Percentiles rank a stretch among this genome's conserved stretches.
phyloP scores from a whole-genome alignment of 441 rosid species.

The Pelargonium australe region DNA sequence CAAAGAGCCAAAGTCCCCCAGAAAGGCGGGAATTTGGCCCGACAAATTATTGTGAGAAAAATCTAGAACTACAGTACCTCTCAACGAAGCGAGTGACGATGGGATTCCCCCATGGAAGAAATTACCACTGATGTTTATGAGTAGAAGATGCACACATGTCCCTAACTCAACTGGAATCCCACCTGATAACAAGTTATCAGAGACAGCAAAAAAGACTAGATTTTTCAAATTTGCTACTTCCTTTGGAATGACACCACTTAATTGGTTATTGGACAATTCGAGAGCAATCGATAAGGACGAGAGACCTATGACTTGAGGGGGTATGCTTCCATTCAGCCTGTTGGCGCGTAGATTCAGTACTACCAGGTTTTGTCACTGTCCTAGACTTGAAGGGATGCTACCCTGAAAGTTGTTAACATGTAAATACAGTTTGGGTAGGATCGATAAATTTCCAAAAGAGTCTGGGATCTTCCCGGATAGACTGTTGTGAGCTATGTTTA shows the following conservation, averaged over 20 bases:
- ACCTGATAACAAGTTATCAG: constrained; percentile 19
- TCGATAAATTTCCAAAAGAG: too few relatives aligned
- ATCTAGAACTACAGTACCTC: constrained; percentile 18
- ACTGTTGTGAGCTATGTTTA: too few relatives aligned
- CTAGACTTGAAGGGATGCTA: constrained; percentile 17
- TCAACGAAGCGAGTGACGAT: constrained; percentile 5
- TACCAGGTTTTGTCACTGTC: constrained; percentile 7
- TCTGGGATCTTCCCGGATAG: too few relatives aligned
- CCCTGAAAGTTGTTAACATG: too few relatives aligned
- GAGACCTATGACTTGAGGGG: constrained; percentile 11
- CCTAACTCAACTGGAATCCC: constrained; percentile 22
- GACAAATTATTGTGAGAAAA: constrained; percentile 24
- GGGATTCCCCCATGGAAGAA: constrained; percentile 25
- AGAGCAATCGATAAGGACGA: constrained; percentile 2
- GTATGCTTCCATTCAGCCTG: constrained; percentile 17
- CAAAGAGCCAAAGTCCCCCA: constrained; percentile 8
- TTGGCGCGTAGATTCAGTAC: constrained; percentile 12
- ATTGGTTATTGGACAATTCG: constrained; percentile 2
- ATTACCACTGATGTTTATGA: constrained; percentile 21
- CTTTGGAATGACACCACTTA: constrained; percentile 18
- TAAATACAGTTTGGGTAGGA: too few relatives aligned
- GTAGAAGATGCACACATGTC: constrained; percentile 15
- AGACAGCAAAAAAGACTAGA: neutral
- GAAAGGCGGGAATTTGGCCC: constrained; percentile 19
- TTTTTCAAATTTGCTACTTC: constrained; percentile 14